Conservation (phyloP, 1,284 basidiomycete genomes). For the Tremellales sp. region DNA sequence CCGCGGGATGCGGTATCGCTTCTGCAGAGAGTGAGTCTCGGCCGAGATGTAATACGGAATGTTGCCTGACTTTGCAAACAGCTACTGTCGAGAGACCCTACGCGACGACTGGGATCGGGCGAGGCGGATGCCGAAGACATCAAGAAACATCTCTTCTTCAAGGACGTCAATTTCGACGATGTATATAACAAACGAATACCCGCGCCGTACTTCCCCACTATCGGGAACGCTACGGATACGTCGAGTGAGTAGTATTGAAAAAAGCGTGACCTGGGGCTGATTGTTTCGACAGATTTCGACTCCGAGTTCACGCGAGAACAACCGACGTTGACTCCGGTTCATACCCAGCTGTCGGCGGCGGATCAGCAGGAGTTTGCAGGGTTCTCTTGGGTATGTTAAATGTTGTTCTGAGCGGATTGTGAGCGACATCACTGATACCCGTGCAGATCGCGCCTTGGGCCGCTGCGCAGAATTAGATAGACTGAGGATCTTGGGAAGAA, state of each 20-base stretch:
- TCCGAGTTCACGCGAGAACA: constrained; percentile 96
- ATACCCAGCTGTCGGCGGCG: constrained; percentile 83
- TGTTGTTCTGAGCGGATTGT: background rate
- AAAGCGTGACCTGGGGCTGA: background rate
- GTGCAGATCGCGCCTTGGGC: constrained; percentile 37
- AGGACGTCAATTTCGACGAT: constrained; percentile 95
- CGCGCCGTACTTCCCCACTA: constrained; percentile 93
- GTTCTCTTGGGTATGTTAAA: constrained; percentile 67
- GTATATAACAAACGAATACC: constrained; percentile 94
- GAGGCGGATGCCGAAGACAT: constrained; percentile 95
- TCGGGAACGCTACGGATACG: constrained; percentile 55
- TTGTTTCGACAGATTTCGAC: constrained; percentile 62
- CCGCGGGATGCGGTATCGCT: constrained; percentile 95
- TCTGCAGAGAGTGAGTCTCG: constrained; percentile 70
- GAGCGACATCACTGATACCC: background rate
- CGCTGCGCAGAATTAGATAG: constrained; percentile 7
- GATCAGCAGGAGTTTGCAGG: constrained; percentile 96
- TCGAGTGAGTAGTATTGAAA: constrained; percentile 20
- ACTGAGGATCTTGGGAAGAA: too few species aligned
- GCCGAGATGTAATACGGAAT: background rate
- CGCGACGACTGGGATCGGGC: constrained; percentile 86
- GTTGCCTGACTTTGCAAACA: constrained; percentile 47
- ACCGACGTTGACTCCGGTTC: constrained; percentile 95
- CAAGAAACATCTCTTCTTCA: constrained; percentile 97
- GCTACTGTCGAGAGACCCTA: constrained; percentile 91